Percentiles rank a stretch among this genome's conserved stretches.
phyloP scores from a whole-genome alignment of 345 rosid species.

The Diplotaxis tenuifolia region DNA sequence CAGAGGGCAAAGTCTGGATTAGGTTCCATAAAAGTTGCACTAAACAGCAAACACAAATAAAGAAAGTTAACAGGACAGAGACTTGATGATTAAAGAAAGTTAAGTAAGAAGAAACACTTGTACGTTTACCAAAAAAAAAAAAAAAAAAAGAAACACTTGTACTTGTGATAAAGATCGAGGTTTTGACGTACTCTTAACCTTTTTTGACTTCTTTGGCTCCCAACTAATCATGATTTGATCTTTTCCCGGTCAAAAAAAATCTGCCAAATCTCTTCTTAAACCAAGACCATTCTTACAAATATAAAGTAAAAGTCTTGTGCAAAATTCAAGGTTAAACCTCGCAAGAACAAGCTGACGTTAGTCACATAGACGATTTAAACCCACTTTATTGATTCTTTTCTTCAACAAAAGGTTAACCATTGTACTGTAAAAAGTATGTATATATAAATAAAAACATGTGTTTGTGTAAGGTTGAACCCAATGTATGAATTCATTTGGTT shows the following conservation, averaged over 20 bases:
- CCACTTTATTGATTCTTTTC: neutral
- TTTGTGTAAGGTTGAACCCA: neutral
- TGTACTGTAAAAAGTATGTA: neutral
- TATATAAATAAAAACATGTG: neutral
- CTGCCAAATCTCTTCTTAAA: slow-evolving; percentile 29
- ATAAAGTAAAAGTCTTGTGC: neutral
- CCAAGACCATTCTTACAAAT: neutral
- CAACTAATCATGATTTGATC: slow-evolving; percentile 41
- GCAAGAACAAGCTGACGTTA: neutral
- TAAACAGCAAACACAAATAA: neutral
- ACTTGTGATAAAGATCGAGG: slow-evolving; percentile 36
- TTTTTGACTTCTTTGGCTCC: slow-evolving; percentile 38
- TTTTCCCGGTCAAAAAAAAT: slow-evolving; percentile 41
- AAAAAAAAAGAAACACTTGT: no score
- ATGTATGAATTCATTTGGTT: no score
- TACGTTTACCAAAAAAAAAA: no score
- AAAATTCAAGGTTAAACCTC: neutral
- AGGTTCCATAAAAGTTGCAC: slow-evolving; percentile 4
- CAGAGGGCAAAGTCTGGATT: slow-evolving; percentile 2
- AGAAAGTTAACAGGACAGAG: neutral
- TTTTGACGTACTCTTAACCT: slow-evolving; percentile 38
- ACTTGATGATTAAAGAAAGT: slow-evolving; percentile 20
- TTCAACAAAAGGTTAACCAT: neutral
- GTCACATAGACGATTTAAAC: neutral
- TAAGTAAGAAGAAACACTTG: slow-evolving; percentile 18